Evolutionary conservation across 169 alveolate species (phyloP), one percentile per base, ranked within the genome.

Genomic region (Plasmodium relictum): DNA sequence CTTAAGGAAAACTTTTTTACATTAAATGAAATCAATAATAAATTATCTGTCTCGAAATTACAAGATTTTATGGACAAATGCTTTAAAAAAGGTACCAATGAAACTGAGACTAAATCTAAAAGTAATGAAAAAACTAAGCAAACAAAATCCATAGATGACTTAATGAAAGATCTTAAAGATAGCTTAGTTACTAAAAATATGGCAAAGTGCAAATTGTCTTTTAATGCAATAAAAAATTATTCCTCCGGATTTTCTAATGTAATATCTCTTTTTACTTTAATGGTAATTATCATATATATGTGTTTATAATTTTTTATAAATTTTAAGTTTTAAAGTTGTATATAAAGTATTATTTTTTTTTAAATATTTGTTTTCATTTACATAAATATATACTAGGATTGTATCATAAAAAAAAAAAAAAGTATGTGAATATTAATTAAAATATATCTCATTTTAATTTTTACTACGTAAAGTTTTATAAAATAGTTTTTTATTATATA

Each of bases 131-230:
- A 61, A n/a, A 2, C 4, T 50, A 7, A n/a, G 18, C 50, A 16
- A 18, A 6, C 6, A 20, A 20, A 48, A 6, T n/a, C n/a, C n/a
- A 44, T 31, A 50, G 9, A 9, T 50, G 31, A 31, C 24, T 78
- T 20, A 26, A 12, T 7, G 54, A 78, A 26, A n/a, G n/a, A n/a
- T n/a, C 39, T 78, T 56, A 78, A 78, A 26, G 20, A 78, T 9
- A 63, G 78, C 58, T 3, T 78, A 58, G 22, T 78, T 56, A 63
- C 26, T 6, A 78, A 78, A 42, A 70, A 78, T 58, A 22, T 78
- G 9, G 89, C n/a, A 18, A 26, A 4, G 18, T 78, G 89, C 39
- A 78, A 63, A 78, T 20, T 39, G 24, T 5, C 63, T 14, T 18
- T 48, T 42, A 24, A 44, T 14, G 9, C 65, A 24, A 18, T 78